A percentile compares a stretch with the other conserved stretches of the same genome.
phyloP scores from a whole-genome alignment of 2,329 filamentous ascomycete species.

The Diplodia seriata region DNA sequence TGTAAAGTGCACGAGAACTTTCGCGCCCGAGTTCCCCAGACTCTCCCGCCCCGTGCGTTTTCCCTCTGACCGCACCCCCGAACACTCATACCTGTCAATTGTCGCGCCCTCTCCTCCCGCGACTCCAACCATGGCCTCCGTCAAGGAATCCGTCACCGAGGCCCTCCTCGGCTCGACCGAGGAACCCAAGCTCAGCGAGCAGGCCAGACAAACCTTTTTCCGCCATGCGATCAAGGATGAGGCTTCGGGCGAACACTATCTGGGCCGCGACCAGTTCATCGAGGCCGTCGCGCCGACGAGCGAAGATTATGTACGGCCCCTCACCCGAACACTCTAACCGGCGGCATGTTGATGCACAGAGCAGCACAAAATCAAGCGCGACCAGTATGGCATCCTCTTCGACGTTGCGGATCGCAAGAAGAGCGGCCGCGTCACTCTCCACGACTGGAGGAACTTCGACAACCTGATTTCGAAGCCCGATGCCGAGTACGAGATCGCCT shows the following conservation, averaged over 20 bases:
- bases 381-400: slow-evolving; percentile 95
- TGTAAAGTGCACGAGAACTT: slow-evolving; percentile 22
- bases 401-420: slow-evolving; percentile 82
- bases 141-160: slow-evolving; percentile 72
- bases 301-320: slow-evolving; percentile 83
- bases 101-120: slow-evolving; percentile 17
- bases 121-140: slow-evolving; percentile 36
- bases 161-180: slow-evolving; percentile 69
- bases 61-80: slow-evolving; percentile 26
- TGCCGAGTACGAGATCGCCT: slow-evolving; percentile 98
- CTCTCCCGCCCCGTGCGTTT: slow-evolving; percentile 23
- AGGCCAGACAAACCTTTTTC: slow-evolving; percentile 78
- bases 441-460: slow-evolving; percentile 93
- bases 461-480: slow-evolving; percentile 93
- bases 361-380: slow-evolving; percentile 96
- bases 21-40: slow-evolving; percentile 20
- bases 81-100: slow-evolving; percentile 18
- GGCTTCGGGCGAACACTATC: slow-evolving; percentile 75
- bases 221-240: slow-evolving; percentile 78
- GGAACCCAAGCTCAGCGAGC: slow-evolving; percentile 70
- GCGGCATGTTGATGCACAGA: slow-evolving; percentile 65
- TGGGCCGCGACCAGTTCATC: slow-evolving; percentile 87
- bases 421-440: slow-evolving; percentile 74
- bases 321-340: slow-evolving; percentile 50
- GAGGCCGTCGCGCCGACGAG: slow-evolving; percentile 83